phyloP scores from a whole-genome alignment of 1,139 yeast genomes.

The Candida tunisiensis region DNA sequence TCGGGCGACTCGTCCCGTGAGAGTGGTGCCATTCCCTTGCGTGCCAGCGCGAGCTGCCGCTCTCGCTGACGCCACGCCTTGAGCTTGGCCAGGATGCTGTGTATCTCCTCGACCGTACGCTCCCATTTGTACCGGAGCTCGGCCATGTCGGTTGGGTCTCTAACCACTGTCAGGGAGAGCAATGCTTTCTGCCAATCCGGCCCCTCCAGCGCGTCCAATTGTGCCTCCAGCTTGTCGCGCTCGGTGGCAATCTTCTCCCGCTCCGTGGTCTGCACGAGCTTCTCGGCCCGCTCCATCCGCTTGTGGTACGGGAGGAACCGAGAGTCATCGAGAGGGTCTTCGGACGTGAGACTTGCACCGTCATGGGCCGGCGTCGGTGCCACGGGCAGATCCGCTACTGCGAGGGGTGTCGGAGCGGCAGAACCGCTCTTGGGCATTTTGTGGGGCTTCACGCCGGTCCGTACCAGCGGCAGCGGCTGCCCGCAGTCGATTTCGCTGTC shows the following conservation, averaged over 20 bases:
- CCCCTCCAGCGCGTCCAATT: slow-evolving; percentile 29
- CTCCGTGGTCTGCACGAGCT: slow-evolving; percentile 43
- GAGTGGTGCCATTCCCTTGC: too few species aligned
- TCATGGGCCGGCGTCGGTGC: too few species aligned
- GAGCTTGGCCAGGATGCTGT: slow-evolving; percentile 29
- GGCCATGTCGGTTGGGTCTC: slow-evolving; percentile 25
- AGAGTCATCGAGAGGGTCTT: slow-evolving; percentile 32
- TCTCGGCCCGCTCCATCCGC: slow-evolving; percentile 51
- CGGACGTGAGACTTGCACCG: too few species aligned
- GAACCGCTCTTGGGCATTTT: too few species aligned
- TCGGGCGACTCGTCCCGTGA: too few species aligned
- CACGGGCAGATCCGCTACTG: neutral
- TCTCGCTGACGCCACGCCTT: slow-evolving; percentile 24
- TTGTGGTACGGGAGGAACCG: slow-evolving; percentile 35
- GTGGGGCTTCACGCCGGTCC: too few species aligned
- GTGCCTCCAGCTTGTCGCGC: slow-evolving; percentile 31
- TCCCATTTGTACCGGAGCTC: slow-evolving; percentile 36
- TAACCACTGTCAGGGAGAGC: slow-evolving; percentile 35
- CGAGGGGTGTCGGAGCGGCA: neutral
- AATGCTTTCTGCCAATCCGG: slow-evolving; percentile 40
- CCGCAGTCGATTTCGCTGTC: too few species aligned
- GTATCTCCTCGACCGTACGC: slow-evolving; percentile 35
- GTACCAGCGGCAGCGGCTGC: too few species aligned
- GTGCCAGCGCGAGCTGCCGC: slow-evolving; percentile 6
- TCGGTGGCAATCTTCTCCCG: slow-evolving; percentile 32